Base-by-base conservation (phyloP, 257 asterid genomes). In the Solanum rostratum region DNA sequence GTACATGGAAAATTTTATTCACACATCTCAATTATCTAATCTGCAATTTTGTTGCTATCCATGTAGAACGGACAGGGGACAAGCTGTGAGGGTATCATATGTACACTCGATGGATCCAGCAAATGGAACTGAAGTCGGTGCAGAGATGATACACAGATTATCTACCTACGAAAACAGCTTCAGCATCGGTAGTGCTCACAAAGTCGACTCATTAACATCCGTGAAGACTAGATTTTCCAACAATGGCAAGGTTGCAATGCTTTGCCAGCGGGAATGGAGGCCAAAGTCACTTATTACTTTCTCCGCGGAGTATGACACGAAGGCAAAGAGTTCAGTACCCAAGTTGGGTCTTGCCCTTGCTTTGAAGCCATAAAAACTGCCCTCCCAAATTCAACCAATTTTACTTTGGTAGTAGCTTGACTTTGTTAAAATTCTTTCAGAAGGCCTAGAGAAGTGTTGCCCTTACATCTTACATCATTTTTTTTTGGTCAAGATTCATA, bases 211-310 rank as follows among this genome's bases (percentile, higher is more conserved):
- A 10, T 76, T 80, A 30, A 95, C 98, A 46, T 84, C 81, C 49
- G 85, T 95, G n/a, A 95, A 94, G 85, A 91, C 98, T 46, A 89
- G 93, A 84, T 89, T 95, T 88, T 91, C 97, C 0, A 91, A 92
- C 82, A 84, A 94, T 63, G 97, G 98, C 20, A 92, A 88, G 87
- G 82, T 94, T 80, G 97, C 97, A 52, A 46, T 93, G 54, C 86
- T 89, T 86, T 90, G 91, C 89, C 98, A 94, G 84, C 90, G 93
- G 49, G 94, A 92, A 85, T 95, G 98, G 98, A 89, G 98, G 85
- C 96, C 96, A 12, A 93, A 93, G 85, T 93, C 98, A 12, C 86
- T 92, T 16, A 92, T 89, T 30, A 94, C 97, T 4, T 50, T 95
- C 70, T 95, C 98, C 46, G 97, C 97, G 1, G 97, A 95, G 92